A percentile compares a stretch with the other conserved stretches of the same genome.
Conservation (phyloP, 352 stramenopile genomes). For the Globisporangium orthogonon region DNA sequence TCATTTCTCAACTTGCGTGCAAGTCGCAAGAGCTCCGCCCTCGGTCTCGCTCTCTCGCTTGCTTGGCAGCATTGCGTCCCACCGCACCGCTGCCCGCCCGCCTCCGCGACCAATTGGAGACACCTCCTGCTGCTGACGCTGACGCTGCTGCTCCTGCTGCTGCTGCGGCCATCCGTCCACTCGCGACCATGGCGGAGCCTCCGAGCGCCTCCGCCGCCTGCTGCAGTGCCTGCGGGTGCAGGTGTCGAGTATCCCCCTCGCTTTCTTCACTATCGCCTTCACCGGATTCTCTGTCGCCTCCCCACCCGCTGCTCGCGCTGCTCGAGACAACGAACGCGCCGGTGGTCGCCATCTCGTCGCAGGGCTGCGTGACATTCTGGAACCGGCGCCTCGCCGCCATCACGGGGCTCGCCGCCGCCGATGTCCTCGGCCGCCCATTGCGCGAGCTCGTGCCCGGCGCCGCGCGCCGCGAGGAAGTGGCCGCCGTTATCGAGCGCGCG, state of each 20-base stretch:
- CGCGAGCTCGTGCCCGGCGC: constrained; percentile 29
- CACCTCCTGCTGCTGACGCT: too few relatives aligned
- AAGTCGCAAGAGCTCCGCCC: too few relatives aligned
- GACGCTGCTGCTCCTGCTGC: too few relatives aligned
- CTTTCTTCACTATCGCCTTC: not conserved
- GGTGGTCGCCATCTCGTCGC: constrained; percentile 44
- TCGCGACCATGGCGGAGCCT: not conserved
- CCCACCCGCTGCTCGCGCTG: constrained; percentile 21
- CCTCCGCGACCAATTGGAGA: too few relatives aligned
- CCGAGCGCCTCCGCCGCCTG: not conserved
- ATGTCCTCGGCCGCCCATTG: constrained; percentile 38
- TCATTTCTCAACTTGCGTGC: too few relatives aligned
- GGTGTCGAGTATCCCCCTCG: not conserved
- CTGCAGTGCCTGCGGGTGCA: constrained; percentile 2
- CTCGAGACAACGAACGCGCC: constrained; percentile 65
- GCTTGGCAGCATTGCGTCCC: too few relatives aligned
- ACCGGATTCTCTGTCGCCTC: constrained; percentile 1
- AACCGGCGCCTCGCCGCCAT: constrained; percentile 51
- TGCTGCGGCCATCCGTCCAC: not conserved
- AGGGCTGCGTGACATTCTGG: constrained; percentile 58
- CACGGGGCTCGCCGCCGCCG: constrained; percentile 35
- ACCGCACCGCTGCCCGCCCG: too few relatives aligned
- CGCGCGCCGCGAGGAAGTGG: constrained; percentile 24
- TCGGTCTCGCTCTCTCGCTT: too few relatives aligned
- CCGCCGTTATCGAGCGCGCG: constrained; percentile 21